Percentiles rank a stretch among this genome's conserved stretches.
phyloP scores from a whole-genome alignment of 2,329 filamentous ascomycete species.

The Mollisiaceae sp. region DNA sequence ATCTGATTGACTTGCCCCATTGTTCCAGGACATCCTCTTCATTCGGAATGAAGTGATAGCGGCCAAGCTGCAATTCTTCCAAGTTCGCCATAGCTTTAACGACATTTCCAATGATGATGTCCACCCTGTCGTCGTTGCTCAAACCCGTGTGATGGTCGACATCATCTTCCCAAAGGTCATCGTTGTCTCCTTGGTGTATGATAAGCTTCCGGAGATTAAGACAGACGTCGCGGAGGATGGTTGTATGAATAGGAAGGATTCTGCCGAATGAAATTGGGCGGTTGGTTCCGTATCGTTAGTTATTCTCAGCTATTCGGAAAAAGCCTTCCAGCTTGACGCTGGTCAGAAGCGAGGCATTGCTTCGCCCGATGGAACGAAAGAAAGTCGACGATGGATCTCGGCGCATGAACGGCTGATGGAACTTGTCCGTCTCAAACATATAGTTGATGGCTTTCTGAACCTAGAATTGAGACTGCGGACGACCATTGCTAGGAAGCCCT shows the following conservation, averaged over 20 bases:
- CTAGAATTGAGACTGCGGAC: not conserved
- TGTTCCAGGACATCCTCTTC: not conserved
- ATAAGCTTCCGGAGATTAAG: not conserved
- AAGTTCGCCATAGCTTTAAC: not conserved
- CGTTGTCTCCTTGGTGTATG: not conserved
- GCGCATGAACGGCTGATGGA: not conserved
- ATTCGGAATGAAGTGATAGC: not conserved
- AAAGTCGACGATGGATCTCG: not conserved
- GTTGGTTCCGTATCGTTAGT: not conserved
- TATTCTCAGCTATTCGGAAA: not conserved
- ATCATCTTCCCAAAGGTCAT: conserved; percentile 3
- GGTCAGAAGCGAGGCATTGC: not conserved
- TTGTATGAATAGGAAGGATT: conserved; percentile 1
- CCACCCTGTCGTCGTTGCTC: conserved; percentile 1
- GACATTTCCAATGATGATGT: not conserved
- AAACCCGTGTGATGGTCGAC: not conserved
- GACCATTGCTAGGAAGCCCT: not conserved
- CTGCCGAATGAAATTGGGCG: not conserved
- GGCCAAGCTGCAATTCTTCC: not conserved
- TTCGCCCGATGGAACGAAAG: not conserved
- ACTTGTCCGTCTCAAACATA: not conserved
- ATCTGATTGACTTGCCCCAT: conserved; percentile 4
- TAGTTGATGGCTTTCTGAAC: not conserved
- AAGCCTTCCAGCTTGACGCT: not conserved
- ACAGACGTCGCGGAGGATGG: not conserved